Base-by-base conservation (phyloP, 108 stramenopile genomes). In the Schizochytrium sp. region DNA sequence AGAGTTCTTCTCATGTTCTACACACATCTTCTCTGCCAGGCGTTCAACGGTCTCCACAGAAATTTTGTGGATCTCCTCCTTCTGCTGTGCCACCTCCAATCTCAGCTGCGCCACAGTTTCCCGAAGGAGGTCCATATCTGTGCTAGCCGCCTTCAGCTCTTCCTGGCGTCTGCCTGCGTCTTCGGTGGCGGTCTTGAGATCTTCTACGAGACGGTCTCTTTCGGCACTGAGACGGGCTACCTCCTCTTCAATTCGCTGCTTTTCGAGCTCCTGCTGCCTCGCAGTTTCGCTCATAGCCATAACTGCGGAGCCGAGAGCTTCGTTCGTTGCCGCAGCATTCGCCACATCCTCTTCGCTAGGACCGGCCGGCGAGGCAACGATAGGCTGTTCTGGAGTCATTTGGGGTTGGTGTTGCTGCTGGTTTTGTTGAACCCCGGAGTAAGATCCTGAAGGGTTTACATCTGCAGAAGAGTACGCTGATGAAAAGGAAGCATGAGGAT, bases 161-260 rank as follows among this genome's bases (percentile, higher is more conserved):
- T 44, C 28, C 28, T 69, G 64, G 12, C 64, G 64, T 7, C 28
- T 69, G 64, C 42, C 64, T 15, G 44, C 64, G 40, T 69, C 64
- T 38, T 69, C 64, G 0, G 64, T 44, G 15, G 64, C 64, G 10
- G 64, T 28, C 15, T 69, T 69, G 3, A 69, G 64, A 0, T 69
- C 64, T 8, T 69, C 64, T 38, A 69, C 64, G 64, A 69, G 64
- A 8, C 64, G 64, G 28, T 69, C 64, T 8, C 64, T 38, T 44
- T 69, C 64, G 3, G 64, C 64, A 3, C 64, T 44, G 3, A 69
- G 64, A 7, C 64, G 64, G 28, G 15, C 28, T 44, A 69, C 44
- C 44, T 69, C 64, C 64, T 69, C 64, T 38, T 7, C 64, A 15
- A 69, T 38, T 10, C 64, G 64, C 64, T 69, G 64, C 64, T 69